Evolutionary conservation across 495 filamentous ascomycete genomes (phyloP), one percentile per base, ranked within the genome.

Genomic region (Amphirosellinia nigrospora): DNA sequence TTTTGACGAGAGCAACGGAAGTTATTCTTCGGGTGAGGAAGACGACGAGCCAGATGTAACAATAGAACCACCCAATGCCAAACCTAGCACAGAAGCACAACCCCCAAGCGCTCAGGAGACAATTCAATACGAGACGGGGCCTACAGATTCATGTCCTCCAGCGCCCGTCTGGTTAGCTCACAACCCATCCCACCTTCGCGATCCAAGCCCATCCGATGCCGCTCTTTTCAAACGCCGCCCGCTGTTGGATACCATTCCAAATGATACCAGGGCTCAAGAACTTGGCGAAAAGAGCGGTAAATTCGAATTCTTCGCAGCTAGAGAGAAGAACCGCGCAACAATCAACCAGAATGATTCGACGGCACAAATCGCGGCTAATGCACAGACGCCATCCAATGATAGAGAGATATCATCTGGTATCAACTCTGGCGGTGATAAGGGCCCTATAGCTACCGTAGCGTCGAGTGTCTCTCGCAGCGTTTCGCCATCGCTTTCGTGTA

Each of bases 171-270:
- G 1, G 11, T 28, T 13, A 53, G 7, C 26, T 16, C 50, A 7
- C 16, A 13, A 16, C n/a, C 34, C 68, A 60, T 32, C 41, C 11
- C 15, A 60, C 39, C 36, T 21, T 64, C 38, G 60, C 39, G 75
- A 79, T 21, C 76, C 80, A 34, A 82, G 82, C 67, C 82, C 81
- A 23, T 82, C 82, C 15, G 83, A 85, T 73, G 82, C 82, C 60
- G 81, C 78, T 15, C 79, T 84, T 76, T 75, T 80, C 21, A 81
- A 82, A 73, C 73, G 70, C 34, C 69, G 52, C 26, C 65, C 62
- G n/a, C n/a, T 68, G 8, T 56, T 68, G 43, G 65, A 58, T 41
- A 43, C 52, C 5, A 4, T 36, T 5, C 16, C 70, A 46, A 50
- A 48, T n/a, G 38, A 64, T 21, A 55, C 61, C 41, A 66, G 71